phyloP scores from a whole-genome alignment of 2,329 filamentous ascomycete species.

The Hymenoscyphus infarciens region DNA sequence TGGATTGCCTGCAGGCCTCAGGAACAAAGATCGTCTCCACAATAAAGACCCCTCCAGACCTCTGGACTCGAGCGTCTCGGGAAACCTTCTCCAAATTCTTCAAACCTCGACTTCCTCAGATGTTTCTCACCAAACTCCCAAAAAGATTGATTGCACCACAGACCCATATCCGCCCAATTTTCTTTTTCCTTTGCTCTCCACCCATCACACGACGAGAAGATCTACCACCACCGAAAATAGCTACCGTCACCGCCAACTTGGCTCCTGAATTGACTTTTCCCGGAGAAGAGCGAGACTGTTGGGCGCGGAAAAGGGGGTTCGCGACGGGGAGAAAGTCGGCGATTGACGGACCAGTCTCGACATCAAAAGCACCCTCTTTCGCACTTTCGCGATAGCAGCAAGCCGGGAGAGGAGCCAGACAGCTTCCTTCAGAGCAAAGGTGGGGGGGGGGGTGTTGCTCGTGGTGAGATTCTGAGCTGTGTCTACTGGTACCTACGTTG shows the following conservation, averaged over 20 bases:
- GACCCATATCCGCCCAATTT: not conserved
- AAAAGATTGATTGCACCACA: not conserved
- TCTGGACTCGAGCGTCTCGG: not conserved
- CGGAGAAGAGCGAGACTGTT: not conserved
- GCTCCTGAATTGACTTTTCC: not conserved
- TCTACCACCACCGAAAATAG: slow-evolving; percentile 2
- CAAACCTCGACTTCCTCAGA: not conserved
- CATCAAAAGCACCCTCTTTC: not conserved
- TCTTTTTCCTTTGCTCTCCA: not conserved
- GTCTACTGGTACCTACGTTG: not conserved
- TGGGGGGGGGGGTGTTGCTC: not conserved
- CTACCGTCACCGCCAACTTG: not conserved
- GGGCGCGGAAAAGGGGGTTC: not conserved
- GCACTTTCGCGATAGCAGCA: no score
- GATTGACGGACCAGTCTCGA: not conserved
- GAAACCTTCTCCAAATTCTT: not conserved
- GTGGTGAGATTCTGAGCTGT: not conserved
- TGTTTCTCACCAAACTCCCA: not conserved
- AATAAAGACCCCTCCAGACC: not conserved
- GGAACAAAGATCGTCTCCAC: not conserved
- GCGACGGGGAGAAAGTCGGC: not conserved
- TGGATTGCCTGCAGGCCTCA: not conserved
- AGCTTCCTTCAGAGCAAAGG: not conserved
- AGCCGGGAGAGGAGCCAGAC: not conserved
- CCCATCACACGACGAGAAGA: slow-evolving; percentile 4